phyloP scores from a whole-genome alignment of 1,284 basidiomycete species.

The Golubevia pallescens region DNA sequence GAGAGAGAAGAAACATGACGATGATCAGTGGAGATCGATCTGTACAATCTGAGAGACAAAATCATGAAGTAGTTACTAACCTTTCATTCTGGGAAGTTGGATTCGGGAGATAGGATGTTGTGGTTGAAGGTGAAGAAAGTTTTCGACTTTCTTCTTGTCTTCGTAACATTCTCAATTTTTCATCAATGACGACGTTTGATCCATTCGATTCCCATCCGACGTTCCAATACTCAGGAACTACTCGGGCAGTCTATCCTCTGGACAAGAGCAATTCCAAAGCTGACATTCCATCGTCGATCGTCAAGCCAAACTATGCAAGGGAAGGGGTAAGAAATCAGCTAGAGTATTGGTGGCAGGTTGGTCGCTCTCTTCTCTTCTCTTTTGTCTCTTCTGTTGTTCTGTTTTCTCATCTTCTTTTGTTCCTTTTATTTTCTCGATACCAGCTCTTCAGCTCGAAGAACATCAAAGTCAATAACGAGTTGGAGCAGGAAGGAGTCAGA shows the following conservation, averaged over 20 bases:
- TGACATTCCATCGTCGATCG: conserved; percentile 49
- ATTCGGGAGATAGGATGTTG: too few relatives aligned
- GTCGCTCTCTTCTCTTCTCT: conserved; percentile 3
- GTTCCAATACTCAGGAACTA: conserved; percentile 48
- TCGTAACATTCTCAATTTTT: too few relatives aligned
- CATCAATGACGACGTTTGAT: conserved; percentile 26
- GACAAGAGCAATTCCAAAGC: conserved; percentile 26
- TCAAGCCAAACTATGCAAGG: conserved; percentile 58
- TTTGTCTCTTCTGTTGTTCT: background rate
- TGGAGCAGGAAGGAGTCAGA: conserved; percentile 53
- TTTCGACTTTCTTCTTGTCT: too few relatives aligned
- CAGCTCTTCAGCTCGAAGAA: conserved; percentile 50
- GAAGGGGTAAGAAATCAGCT: conserved; percentile 47
- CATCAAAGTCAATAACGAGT: conserved; percentile 47
- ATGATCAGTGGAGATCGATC: too few relatives aligned
- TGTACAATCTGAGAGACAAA: too few relatives aligned
- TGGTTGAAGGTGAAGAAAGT: too few relatives aligned
- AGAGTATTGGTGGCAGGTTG: conserved; percentile 23
- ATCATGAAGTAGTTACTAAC: too few relatives aligned
- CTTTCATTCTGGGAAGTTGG: too few relatives aligned
- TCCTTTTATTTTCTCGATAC: conserved; percentile 5
- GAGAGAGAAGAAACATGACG: too few relatives aligned
- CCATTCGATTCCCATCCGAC: conserved; percentile 37
- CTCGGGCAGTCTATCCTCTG: conserved; percentile 54
- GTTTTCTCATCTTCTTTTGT: background rate